Evolutionary conservation across 1,139 yeast species (phyloP), one percentile per base, ranked within the genome.

Genomic region (Scheffersomyces parashehatae): DNA sequence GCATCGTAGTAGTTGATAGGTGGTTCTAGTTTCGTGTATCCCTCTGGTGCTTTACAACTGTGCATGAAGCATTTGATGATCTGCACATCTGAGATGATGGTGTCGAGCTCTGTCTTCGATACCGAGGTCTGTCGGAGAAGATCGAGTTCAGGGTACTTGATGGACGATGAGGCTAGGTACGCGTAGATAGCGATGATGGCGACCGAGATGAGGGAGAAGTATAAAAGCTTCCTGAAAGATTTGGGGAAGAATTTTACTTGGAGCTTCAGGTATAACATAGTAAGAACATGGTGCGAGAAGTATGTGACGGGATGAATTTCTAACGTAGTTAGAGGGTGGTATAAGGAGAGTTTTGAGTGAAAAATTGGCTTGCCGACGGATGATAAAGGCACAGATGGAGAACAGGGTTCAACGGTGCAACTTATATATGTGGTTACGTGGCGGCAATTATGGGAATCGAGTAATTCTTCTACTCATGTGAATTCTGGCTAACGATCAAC

Each of bases 11-110:
- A 45, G 36, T 20, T 42, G 35, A 28, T 38, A 28, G 52, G 48
- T 2, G 56, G 56, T 28, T 37, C 43, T n/a, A 51, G 36, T 24
- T 51, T 48, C 35, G 42, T 28, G 39, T 45, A 52, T 11, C 56
- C 56, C 1, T 28, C 36, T 24, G 56, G 54, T 2, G 40, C 47
- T 13, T 41, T 41, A 43, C 55, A 50, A 14, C 36, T 42, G 3
- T 42, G 35, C 20, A 48, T 29, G 41, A 48, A 40, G 32, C 55
- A 51, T 34, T 46, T 47, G 41, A 52, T 41, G 39, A 51, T 44
- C 33, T 47, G 43, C 5, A 51, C 36, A 24, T 51, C 54, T 8
- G 50, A 48, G 36, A 52, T 41, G n/a, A 38, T 42, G 15, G 24
- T n/a, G 26, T 36, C 38, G 5, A 30, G 33, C 12, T 30, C 15